Evolutionary conservation across 352 stramenopile species (phyloP).

Genomic region (Aphanomyces invadans): DNA sequence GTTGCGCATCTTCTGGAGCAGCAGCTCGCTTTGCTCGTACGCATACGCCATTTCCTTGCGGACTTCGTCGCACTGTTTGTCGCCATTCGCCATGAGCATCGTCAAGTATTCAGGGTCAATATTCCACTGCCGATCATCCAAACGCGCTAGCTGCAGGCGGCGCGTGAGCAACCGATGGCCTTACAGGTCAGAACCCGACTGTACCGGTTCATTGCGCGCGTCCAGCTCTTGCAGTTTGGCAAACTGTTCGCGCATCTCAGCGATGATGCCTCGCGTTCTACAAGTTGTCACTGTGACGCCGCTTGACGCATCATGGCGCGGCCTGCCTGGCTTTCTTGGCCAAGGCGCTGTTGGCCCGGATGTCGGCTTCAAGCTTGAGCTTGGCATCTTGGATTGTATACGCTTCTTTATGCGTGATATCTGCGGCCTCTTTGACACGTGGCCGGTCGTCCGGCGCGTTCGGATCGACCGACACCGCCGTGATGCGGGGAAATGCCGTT

Average conservation of each 20-base stretch:
- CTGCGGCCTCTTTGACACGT: conserved; percentile 37
- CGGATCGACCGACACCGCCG: background rate
- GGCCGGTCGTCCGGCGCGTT: background rate
- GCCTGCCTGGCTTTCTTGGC: conserved; percentile 88
- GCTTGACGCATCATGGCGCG: too few species aligned
- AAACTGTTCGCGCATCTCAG: conserved; percentile 75
- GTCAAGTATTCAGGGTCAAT: conserved; percentile 84
- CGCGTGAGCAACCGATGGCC: too few species aligned
- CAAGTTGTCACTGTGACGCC: too few species aligned
- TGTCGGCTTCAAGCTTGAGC: conserved; percentile 85
- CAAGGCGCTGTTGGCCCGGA: conserved; percentile 37
- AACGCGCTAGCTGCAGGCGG: conserved; percentile 27
- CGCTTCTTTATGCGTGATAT: conserved; percentile 61
- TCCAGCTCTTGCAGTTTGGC: conserved; percentile 53
- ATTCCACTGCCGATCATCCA: conserved; percentile 73
- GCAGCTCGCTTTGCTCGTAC: conserved; percentile 65
- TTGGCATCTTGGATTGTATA: conserved; percentile 92
- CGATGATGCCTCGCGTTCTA: conserved; percentile 65
- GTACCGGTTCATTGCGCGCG: conserved; percentile 40
- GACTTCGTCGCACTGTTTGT: conserved; percentile 84
- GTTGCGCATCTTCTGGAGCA: conserved; percentile 80
- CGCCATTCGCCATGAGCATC: conserved; percentile 49
- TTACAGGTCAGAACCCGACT: too few species aligned
- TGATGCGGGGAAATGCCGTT: background rate
- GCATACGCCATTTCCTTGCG: conserved; percentile 74